Conservation (phyloP, 352 stramenopile species). For the Blastocystis sp. region DNA sequence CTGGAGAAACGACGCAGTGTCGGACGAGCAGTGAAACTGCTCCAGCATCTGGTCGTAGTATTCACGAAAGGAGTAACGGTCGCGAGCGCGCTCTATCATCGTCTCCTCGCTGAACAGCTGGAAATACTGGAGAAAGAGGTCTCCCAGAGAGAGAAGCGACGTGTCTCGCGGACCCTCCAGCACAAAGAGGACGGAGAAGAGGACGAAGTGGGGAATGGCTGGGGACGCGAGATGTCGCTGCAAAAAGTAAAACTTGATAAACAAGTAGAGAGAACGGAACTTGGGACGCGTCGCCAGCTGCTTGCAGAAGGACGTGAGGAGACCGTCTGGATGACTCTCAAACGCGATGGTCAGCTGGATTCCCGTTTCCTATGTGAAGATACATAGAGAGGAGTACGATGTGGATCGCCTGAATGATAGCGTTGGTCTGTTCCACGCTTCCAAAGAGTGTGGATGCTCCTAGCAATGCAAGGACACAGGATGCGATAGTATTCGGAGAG, state of each 20-base stretch:
- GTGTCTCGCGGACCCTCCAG: background rate
- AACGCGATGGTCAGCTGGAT: background rate
- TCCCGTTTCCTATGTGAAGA: constrained; percentile 3
- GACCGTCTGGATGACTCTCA: background rate
- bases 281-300: background rate
- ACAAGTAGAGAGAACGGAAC: background rate
- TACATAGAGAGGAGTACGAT: background rate
- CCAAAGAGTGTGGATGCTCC: background rate
- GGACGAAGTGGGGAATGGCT: background rate
- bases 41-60: background rate
- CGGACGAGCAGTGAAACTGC: background rate
- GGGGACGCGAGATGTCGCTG: background rate
- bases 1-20: too few relatives aligned
- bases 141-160: background rate
- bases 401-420: background rate
- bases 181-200: background rate
- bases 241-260: constrained; percentile 11
- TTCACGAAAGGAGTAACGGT: background rate
- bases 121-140: background rate
- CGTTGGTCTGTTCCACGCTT: background rate
- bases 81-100: background rate
- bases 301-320: background rate
- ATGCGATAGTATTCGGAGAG: background rate
- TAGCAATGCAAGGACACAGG: background rate
- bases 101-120: background rate